These are phyloP conservation scores for Malania oleifera DNA, from an alignment of 164 flowering plant genomes.

Conservation along the genomic window DNA sequence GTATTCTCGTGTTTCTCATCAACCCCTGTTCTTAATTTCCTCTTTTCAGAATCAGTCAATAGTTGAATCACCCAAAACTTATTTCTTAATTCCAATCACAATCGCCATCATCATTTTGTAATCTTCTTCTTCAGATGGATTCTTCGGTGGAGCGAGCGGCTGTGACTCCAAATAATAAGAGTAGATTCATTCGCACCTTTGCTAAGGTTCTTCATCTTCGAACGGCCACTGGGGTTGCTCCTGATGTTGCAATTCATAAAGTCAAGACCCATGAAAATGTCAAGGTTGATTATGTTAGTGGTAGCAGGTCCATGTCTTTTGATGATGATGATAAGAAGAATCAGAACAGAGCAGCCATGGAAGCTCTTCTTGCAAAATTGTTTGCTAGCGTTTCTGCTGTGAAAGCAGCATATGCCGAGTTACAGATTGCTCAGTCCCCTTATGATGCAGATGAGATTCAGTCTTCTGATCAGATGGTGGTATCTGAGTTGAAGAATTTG, in stretches of 20 bases:
- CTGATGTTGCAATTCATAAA: slow-evolving; percentile 37
- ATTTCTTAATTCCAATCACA: no score
- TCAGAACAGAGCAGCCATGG: slow-evolving; percentile 24
- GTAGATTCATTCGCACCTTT: slow-evolving; percentile 49
- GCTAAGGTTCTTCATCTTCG: slow-evolving; percentile 61
- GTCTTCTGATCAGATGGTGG: slow-evolving; percentile 43
- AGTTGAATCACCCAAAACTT: not conserved
- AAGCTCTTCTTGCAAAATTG: slow-evolving; percentile 50
- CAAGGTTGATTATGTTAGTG: slow-evolving; percentile 12
- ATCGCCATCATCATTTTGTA: slow-evolving; percentile 5
- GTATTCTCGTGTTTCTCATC: not conserved
- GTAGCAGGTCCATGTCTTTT: slow-evolving; percentile 10
- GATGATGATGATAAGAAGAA: slow-evolving; percentile 33
- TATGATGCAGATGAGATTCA: slow-evolving; percentile 64
- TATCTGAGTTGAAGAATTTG: slow-evolving; percentile 46
- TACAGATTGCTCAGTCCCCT: slow-evolving; percentile 60
- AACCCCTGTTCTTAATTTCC: slow-evolving; percentile 3
- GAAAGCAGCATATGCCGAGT: slow-evolving; percentile 60
- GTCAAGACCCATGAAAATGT: slow-evolving; percentile 22
- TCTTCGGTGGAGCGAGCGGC: slow-evolving; percentile 30
- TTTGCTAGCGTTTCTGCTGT: slow-evolving; percentile 59
- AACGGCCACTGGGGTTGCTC: slow-evolving; percentile 37
- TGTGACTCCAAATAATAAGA: slow-evolving; percentile 24
- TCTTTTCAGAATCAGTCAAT: not conserved
- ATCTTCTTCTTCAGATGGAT: slow-evolving; percentile 48